Percentiles rank a stretch among this genome's conserved stretches.
Evolutionary conservation across 805 yeast genomes (phyloP).

Genomic region (Nakazawaea peltata): DNA sequence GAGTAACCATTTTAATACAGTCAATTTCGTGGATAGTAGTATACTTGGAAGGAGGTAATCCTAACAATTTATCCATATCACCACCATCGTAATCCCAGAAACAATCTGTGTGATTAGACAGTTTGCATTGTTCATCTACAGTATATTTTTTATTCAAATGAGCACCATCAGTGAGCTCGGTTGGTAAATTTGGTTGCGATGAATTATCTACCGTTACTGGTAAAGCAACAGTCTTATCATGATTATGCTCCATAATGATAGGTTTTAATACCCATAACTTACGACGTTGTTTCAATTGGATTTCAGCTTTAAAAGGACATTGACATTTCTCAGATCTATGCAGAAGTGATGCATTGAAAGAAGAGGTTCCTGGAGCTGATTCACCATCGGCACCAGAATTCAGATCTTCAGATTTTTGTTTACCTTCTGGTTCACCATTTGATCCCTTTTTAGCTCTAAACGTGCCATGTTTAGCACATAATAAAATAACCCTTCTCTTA

Average conservation of each 20-base stretch:
- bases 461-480: conserved; percentile 15
- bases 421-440: neutral
- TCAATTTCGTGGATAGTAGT: conserved; percentile 3
- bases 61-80: conserved; percentile 6
- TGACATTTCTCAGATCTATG: conserved; percentile 11
- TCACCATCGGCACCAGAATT: neutral
- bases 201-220: conserved; percentile 14
- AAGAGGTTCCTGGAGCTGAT: neutral
- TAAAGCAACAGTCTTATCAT: conserved; percentile 7
- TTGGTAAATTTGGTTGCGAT: conserved; percentile 6
- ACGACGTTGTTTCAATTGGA: conserved; percentile 18
- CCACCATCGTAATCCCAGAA: conserved; percentile 3
- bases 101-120: conserved; percentile 5
- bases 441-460: conserved; percentile 3
- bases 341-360: too few species aligned
- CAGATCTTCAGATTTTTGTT: neutral
- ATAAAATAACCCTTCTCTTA: conserved; percentile 16
- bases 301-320: conserved; percentile 18
- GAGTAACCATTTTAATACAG: conserved; percentile 1
- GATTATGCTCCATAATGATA: conserved; percentile 14
- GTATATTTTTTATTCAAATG: conserved; percentile 3
- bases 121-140: conserved; percentile 1
- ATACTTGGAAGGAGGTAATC: conserved; percentile 3
- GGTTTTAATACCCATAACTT: conserved; percentile 19
- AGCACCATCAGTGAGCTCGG: conserved; percentile 2